phyloP scores from a whole-genome alignment of 2,329 filamentous ascomycete species.

The Ceratocystis huliohia region DNA sequence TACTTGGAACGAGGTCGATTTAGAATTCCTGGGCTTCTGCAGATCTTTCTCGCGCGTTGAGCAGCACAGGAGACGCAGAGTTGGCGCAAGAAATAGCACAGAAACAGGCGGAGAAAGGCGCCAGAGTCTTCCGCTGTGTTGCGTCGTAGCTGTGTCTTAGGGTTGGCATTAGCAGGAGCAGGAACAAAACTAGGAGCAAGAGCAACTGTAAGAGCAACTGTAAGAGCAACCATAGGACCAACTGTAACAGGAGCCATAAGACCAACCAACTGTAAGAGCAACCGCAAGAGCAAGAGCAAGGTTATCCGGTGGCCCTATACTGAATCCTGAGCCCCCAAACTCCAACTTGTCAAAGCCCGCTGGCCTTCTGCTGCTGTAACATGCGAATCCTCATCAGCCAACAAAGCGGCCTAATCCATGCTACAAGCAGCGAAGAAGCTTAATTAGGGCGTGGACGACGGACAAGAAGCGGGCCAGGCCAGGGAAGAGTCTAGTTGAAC shows the following conservation, averaged over 20 bases:
- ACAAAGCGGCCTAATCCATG: neutral
- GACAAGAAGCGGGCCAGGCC: neutral
- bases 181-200: no score
- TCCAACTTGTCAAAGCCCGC: neutral
- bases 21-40: neutral
- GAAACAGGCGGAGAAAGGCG: neutral
- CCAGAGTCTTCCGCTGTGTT: no score
- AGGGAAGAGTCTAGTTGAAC: no score
- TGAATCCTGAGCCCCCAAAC: no score
- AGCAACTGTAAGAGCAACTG: no score
- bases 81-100: neutral
- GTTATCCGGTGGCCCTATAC: no score
- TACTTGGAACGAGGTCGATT: neutral
- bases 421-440: constrained; percentile 1
- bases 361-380: neutral
- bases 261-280: no score
- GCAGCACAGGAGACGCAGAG: neutral
- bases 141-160: no score
- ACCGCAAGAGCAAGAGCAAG: no score
- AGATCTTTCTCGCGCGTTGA: neutral
- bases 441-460: neutral
- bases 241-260: no score
- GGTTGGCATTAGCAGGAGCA: no score
- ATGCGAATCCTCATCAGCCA: neutral
- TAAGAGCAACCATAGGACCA: no score